Conservation (phyloP, 805 yeast species). For the Pichia nanzhaoensis region DNA sequence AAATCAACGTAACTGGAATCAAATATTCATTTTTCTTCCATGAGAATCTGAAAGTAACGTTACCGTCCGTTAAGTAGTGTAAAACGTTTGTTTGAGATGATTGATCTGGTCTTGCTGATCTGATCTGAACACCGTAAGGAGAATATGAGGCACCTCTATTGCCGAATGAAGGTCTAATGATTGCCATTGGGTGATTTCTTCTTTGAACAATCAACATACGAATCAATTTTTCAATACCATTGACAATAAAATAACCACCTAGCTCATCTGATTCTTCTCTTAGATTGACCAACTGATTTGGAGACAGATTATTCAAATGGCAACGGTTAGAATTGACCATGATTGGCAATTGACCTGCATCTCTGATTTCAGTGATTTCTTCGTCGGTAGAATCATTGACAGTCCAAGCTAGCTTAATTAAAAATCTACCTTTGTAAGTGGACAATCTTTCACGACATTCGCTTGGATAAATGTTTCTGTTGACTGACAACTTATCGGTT, state of each 20-base stretch:
- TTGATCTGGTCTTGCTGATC: slow-evolving; percentile 94
- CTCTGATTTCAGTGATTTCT: slow-evolving; percentile 73
- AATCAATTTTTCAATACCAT: slow-evolving; percentile 93
- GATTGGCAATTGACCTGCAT: slow-evolving; percentile 84
- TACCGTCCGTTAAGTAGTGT: slow-evolving; percentile 93
- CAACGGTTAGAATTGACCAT: slow-evolving; percentile 91
- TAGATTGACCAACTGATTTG: slow-evolving; percentile 65
- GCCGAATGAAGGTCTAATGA: slow-evolving; percentile 87
- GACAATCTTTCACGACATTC: slow-evolving; percentile 88
- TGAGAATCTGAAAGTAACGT: slow-evolving; percentile 90
- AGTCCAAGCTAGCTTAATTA: slow-evolving; percentile 75
- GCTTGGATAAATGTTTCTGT: slow-evolving; percentile 74
- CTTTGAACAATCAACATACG: slow-evolving; percentile 98
- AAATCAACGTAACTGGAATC: slow-evolving; percentile 80
- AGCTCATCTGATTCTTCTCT: slow-evolving; percentile 93
- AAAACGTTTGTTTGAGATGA: slow-evolving; percentile 96
- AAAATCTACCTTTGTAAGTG: slow-evolving; percentile 71
- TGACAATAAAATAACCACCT: slow-evolving; percentile 94
- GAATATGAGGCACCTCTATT: slow-evolving; percentile 92
- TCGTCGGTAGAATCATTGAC: slow-evolving; percentile 71
- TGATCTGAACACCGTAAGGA: slow-evolving; percentile 85
- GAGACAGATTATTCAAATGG: slow-evolving; percentile 78
- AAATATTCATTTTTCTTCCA: slow-evolving; percentile 96
- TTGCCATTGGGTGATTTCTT: slow-evolving; percentile 97
- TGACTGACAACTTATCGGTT: slow-evolving; percentile 65